Base-by-base conservation (phyloP, 495 filamentous ascomycete genomes). In the Alectoria sarmentosa region DNA sequence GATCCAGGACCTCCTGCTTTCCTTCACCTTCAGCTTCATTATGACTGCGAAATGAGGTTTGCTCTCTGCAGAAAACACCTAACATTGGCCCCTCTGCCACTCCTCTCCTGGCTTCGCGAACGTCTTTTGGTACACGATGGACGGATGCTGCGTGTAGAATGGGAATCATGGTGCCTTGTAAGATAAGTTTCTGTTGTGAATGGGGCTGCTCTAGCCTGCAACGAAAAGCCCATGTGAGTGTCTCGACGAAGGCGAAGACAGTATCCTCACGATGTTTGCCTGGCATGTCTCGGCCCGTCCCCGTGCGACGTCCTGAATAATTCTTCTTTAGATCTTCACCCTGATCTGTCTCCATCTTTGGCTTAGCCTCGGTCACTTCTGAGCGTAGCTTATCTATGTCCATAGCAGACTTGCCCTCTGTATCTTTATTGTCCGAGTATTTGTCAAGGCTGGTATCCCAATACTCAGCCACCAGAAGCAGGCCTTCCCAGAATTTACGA, bases 201-300 rank as follows among this genome's bases (percentile, higher is more conserved):
- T 85, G 80, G 8, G 89, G 82, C 19, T 84, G 76, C 0, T 81
- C 76, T 48, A 90, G 80, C 59, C 88, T 88, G 75, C 89, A 91
- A 30, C 85, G 85, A 71, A 92, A 94, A 41, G 88, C 84, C 82
- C 90, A 95, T 11, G 86, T 82, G 1, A 88, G 83, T 52, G 90
- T 83, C 76, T 96, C 92, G 38, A 94, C 74, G 65, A 96, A 89
- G 19, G 84, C 80, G 13, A 83, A 79, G 38, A 95, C 73, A 19
- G 87, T 80, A 39, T 88, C 86, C 44, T 89, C 83, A 36, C 90
- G 89, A 67, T 84, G 84, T 52, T 88, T 85, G 26, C 86, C 77
- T 4, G 92, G 92, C 86, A 95, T 92, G 64, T 89, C 83, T 14
- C 76, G 68, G 26, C 90, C 90, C 23, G 83, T 75, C 10, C 80